Percentiles rank a stretch among this genome's conserved stretches.
These are phyloP conservation scores for Gentiana straminea DNA, from an alignment of 257 asterid genomes.

Conservation along the genomic window DNA sequence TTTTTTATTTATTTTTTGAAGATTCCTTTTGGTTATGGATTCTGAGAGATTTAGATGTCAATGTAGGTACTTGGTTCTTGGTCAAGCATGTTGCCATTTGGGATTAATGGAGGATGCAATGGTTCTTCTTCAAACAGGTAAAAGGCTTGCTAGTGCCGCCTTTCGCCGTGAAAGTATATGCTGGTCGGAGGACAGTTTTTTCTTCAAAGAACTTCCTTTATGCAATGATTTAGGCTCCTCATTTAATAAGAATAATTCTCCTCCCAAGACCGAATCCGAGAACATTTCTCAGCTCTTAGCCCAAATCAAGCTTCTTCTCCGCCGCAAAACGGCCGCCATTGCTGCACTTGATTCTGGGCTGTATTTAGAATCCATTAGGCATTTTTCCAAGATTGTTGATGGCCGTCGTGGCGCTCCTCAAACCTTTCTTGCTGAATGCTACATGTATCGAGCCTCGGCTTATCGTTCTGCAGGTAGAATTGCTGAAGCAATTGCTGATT, in stretches of 20 bases:
- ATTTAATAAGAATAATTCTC: conserved; percentile 20
- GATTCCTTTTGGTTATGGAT: too few species aligned
- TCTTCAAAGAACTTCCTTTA: conserved; percentile 40
- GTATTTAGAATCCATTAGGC: conserved; percentile 45
- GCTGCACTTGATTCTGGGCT: conserved; percentile 72
- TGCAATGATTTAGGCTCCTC: conserved; percentile 21
- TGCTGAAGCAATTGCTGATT: conserved; percentile 58
- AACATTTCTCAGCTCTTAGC: conserved; percentile 41
- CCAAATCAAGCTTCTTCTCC: conserved; percentile 53
- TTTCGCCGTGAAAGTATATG: conserved; percentile 87
- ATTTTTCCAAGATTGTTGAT: conserved; percentile 55
- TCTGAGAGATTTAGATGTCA: too few species aligned
- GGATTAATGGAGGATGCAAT: conserved; percentile 94
- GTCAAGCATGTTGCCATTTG: conserved; percentile 94
- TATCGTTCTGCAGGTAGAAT: conserved; percentile 44
- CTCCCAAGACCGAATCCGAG: conserved; percentile 37
- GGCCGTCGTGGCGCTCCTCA: conserved; percentile 65
- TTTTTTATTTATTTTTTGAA: too few species aligned
- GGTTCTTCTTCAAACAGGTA: conserved; percentile 84
- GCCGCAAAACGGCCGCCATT: conserved; percentile 56
- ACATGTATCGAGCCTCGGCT: conserved; percentile 49
- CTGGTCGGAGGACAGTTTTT: conserved; percentile 71
- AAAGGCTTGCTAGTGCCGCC: conserved; percentile 83
- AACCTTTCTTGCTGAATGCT: conserved; percentile 56
- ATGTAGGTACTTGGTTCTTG: conserved; percentile 68